Conservation (phyloP, 495 filamentous ascomycete species). For the Stereocaulon alpinum region DNA sequence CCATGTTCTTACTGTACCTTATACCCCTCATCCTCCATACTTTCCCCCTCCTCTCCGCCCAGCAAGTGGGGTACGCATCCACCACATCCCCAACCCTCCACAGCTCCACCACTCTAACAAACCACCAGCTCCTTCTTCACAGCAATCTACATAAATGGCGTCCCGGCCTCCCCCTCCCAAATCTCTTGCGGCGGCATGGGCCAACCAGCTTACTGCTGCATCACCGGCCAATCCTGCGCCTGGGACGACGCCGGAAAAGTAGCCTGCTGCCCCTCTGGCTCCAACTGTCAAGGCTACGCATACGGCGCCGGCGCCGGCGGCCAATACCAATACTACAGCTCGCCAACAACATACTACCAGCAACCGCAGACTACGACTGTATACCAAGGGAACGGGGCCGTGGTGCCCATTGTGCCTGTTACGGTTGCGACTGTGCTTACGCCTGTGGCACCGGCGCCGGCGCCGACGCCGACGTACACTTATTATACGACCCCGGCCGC, state of each 20-base stretch:
- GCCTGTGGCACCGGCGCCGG: neutral
- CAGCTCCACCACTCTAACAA: neutral
- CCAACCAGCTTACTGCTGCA: conserved; percentile 15
- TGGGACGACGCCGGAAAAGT: conserved; percentile 17
- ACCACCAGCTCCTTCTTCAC: conserved; percentile 16
- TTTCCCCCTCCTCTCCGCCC: neutral
- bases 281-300: conserved; percentile 11
- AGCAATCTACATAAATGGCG: conserved; percentile 18
- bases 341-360: neutral
- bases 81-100: neutral
- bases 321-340: conserved; percentile 6
- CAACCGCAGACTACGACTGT: conserved; percentile 13
- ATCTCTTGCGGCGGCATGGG: conserved; percentile 11
- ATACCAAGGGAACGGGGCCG: conserved; percentile 1
- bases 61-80: neutral
- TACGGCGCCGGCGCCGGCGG: conserved; percentile 9
- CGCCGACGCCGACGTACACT: neutral
- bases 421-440: conserved; percentile 12
- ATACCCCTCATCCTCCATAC: neutral
- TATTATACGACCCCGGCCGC: conserved; percentile 2
- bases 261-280: conserved; percentile 17
- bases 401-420: conserved; percentile 8
- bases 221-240: conserved; percentile 10
- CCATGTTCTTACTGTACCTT: neutral
- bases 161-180: conserved; percentile 6